Conservation (phyloP, 495 filamentous ascomycete species). For the Barbatosphaeria neglecta region DNA sequence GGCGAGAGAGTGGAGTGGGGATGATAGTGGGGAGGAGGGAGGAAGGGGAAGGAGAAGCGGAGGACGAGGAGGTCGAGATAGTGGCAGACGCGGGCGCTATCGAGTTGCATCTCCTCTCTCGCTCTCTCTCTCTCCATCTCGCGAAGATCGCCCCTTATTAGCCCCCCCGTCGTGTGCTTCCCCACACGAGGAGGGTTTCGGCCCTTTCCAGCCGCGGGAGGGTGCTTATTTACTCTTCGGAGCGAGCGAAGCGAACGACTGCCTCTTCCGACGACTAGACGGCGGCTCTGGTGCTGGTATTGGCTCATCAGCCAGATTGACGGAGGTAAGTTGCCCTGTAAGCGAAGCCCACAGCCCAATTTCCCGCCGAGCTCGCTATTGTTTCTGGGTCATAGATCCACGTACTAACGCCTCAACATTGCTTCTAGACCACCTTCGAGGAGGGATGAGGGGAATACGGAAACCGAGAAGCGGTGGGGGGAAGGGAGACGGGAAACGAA, state of each 20-base stretch:
- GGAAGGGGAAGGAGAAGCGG: background rate
- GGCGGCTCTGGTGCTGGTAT: background rate
- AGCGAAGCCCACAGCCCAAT: background rate
- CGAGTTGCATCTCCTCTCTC: no score
- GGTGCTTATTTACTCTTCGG: background rate
- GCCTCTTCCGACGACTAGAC: background rate
- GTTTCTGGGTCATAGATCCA: no score
- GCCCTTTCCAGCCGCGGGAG: constrained; percentile 9
- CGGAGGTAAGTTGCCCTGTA: background rate
- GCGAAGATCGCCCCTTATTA: constrained; percentile 1
- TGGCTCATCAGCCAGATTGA: background rate
- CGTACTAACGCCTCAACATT: no score
- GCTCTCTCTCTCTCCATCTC: background rate
- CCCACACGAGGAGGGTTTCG: constrained; percentile 8
- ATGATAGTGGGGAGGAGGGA: background rate
- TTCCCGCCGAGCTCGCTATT: background rate
- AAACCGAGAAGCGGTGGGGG: no score
- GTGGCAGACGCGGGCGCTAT: no score
- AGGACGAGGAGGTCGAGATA: no score
- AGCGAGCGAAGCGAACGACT: background rate
- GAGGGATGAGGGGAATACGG: no score
- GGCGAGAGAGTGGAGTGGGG: background rate
- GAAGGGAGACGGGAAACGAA: no score
- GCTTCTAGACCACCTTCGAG: no score
- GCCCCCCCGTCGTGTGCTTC: constrained; percentile 4